Evolutionary conservation across 495 filamentous ascomycete genomes (phyloP).

Genomic region (Penicillium crystallinum): DNA sequence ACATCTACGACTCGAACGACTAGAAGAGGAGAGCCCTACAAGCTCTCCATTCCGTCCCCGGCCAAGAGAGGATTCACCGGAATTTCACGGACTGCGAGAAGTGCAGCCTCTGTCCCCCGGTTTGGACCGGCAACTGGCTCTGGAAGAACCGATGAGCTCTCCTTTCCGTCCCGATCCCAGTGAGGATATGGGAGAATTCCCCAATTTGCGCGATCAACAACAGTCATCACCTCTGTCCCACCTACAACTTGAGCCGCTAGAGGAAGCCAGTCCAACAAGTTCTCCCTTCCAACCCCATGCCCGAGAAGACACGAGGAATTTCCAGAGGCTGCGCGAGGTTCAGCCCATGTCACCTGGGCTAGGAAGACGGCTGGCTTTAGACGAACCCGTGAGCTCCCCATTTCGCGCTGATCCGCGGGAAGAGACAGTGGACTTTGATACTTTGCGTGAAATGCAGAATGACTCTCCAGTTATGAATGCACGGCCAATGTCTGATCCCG

Average conservation of each 20-base stretch:
- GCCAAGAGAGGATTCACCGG: slow-evolving; percentile 29
- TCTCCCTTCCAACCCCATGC: slow-evolving; percentile 33
- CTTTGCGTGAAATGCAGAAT: slow-evolving; percentile 10
- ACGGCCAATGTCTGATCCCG: not conserved
- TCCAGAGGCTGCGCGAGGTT: slow-evolving; percentile 21
- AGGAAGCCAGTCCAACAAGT: slow-evolving; percentile 16
- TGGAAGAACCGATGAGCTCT: slow-evolving; percentile 30
- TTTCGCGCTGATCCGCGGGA: slow-evolving; percentile 28
- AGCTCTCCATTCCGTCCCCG: slow-evolving; percentile 39
- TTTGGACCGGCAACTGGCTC: slow-evolving; percentile 2
- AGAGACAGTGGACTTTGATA: slow-evolving; percentile 26
- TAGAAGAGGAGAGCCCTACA: slow-evolving; percentile 13
- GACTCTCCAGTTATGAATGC: not conserved
- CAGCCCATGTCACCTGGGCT: slow-evolving; percentile 16
- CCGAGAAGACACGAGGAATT: slow-evolving; percentile 31
- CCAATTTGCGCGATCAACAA: slow-evolving; percentile 18
- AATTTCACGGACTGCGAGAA: slow-evolving; percentile 22
- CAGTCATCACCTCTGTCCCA: slow-evolving; percentile 4
- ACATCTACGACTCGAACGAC: not conserved
- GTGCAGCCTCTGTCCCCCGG: slow-evolving; percentile 17
- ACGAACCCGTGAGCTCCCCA: slow-evolving; percentile 26
- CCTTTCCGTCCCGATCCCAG: slow-evolving; percentile 32
- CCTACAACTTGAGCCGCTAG: not conserved
- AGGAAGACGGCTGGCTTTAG: slow-evolving; percentile 13
- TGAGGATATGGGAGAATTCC: slow-evolving; percentile 33